Base-by-base conservation (phyloP, 208 protist species). In the Leishmania martiniquensis region DNA sequence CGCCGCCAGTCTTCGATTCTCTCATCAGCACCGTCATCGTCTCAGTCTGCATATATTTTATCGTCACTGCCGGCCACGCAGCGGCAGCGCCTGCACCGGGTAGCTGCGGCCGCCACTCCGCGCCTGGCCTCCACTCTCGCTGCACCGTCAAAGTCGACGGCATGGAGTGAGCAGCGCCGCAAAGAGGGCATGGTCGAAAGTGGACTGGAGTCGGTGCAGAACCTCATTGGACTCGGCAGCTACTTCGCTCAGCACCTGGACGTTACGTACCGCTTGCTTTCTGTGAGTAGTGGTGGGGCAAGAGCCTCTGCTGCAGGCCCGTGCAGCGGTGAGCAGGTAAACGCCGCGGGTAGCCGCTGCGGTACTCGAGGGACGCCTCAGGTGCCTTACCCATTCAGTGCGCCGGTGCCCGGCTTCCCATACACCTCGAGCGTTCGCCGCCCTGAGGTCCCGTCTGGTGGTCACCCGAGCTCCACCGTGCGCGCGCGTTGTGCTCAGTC, bases 141-240 rank as follows among this genome's bases (percentile, higher is more conserved):
- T 22, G 45, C 15, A 20, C 17, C 59, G 12, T 52, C 57, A 1
- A 54, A 49, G 13, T 12, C 25, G 10, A 2, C 44, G 13, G 34
- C 37, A 29, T 70, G 57, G 34, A 70, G 59, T 54, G 45, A 68
- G 13, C 52, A 85, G 71, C 76, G 47, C 44, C 76, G 72, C 66
- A 82, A 81, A 34, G 62, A 85, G 47, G 73, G 71, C 34, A 42
- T 82, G 22, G 32, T 79, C 17, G 57, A 80, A 20, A 82, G 66
- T 29, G 67, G 68, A 10, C 72, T 87, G 0, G 72, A 80, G 57
- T 76, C 80, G 9, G 15, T 85, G 51, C 76, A 79, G 47, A 87
- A 87, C 70, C 32, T 87, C 12, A 57, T 87, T 12, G 84, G 84
- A 9, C 37, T 87, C 1, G 66, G 75, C 25, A 62, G 62, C 44